These are phyloP conservation scores for Hericium coralloides DNA, from an alignment of 768 basidiomycete species.

Conservation along the genomic window DNA sequence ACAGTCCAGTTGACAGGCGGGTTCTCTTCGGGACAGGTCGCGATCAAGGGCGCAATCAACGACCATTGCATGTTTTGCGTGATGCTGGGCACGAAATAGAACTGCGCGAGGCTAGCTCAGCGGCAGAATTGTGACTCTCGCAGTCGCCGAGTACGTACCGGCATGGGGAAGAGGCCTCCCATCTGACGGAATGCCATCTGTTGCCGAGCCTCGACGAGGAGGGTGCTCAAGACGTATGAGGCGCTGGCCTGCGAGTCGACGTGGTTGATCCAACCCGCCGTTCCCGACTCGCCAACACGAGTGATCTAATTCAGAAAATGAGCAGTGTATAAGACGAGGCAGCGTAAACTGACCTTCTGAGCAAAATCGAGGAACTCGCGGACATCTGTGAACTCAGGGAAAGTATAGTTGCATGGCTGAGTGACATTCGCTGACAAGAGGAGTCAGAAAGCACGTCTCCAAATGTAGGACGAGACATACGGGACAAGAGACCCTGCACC, in stretches of 20 bases:
- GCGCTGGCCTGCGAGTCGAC: slow-evolving; percentile 49
- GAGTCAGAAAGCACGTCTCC: neutral
- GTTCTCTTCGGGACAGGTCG: slow-evolving; percentile 43
- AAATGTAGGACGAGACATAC: slow-evolving; percentile 16
- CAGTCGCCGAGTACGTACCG: slow-evolving; percentile 20
- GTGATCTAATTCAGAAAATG: slow-evolving; percentile 26
- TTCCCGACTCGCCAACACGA: slow-evolving; percentile 47
- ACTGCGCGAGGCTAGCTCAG: slow-evolving; percentile 11
- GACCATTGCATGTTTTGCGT: slow-evolving; percentile 61
- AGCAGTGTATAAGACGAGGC: neutral
- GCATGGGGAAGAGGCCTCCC: slow-evolving; percentile 53
- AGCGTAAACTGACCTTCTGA: slow-evolving; percentile 29
- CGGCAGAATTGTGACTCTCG: neutral
- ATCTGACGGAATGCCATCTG: slow-evolving; percentile 60
- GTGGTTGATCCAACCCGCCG: slow-evolving; percentile 57
- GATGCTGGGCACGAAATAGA: slow-evolving; percentile 45
- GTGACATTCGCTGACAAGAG: slow-evolving; percentile 27
- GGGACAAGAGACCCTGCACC: slow-evolving; percentile 41
- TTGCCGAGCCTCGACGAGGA: slow-evolving; percentile 56
- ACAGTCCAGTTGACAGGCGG: slow-evolving; percentile 41
- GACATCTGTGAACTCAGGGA: slow-evolving; percentile 41
- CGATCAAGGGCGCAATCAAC: slow-evolving; percentile 43
- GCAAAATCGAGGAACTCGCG: slow-evolving; percentile 53
- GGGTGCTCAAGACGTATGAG: slow-evolving; percentile 42
- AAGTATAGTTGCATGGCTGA: slow-evolving; percentile 48